Conservation (phyloP, 352 stramenopile species). For the Saprolegnia parasitica region DNA sequence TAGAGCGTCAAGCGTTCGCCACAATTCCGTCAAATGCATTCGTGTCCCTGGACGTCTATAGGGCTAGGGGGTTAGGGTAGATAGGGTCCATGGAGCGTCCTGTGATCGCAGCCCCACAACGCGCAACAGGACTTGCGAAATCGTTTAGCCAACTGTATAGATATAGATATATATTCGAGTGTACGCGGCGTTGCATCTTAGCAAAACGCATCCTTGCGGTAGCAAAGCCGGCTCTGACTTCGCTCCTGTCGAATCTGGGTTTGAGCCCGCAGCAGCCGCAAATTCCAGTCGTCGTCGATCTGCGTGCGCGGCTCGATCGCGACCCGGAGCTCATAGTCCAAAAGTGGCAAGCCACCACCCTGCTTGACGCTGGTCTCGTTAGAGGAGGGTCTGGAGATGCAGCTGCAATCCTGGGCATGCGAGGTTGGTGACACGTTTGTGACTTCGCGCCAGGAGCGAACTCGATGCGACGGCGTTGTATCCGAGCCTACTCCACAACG, state of each 20-base stretch:
- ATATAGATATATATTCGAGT: neutral
- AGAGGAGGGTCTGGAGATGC: neutral
- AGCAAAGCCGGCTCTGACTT: neutral
- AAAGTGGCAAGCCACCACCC: neutral
- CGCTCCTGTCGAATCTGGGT: neutral
- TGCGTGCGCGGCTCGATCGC: neutral
- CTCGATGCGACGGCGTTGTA: neutral
- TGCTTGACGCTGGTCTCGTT: neutral
- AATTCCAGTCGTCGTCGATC: slow-evolving; percentile 3
- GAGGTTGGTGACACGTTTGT: neutral
- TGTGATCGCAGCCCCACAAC: neutral
- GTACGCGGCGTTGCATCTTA: neutral
- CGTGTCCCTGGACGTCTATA: too few relatives aligned
- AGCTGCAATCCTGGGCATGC: neutral
- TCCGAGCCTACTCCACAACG: neutral
- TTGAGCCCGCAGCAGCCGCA: neutral
- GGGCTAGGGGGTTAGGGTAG: neutral
- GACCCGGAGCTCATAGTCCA: neutral
- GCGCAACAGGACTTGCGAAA: too few relatives aligned
- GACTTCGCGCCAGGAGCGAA: neutral
- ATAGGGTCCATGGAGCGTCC: neutral
- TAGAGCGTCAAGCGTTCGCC: too few relatives aligned
- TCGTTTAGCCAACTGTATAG: neutral
- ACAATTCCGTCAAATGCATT: too few relatives aligned
- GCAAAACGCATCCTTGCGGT: neutral